phyloP scores from a whole-genome alignment of 1,139 yeast genomes.

The Waltiozyma solani region DNA sequence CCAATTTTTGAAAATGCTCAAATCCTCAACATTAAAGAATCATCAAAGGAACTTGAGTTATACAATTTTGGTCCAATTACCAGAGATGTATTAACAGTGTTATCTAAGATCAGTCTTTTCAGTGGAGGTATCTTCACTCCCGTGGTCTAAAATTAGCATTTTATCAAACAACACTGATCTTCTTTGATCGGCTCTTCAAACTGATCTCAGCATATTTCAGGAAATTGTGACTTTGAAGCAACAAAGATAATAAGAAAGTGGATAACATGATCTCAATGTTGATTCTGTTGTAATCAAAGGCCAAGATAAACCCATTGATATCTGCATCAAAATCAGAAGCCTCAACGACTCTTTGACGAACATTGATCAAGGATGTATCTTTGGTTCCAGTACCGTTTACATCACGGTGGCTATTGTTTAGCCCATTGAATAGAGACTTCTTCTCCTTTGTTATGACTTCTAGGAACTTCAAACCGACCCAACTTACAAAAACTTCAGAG shows the following conservation, averaged over 20 bases:
- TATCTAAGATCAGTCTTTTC: not conserved
- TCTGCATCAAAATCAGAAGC: slow-evolving; percentile 6
- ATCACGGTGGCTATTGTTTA: not conserved
- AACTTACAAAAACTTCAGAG: slow-evolving; percentile 8
- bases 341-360: slow-evolving; percentile 14
- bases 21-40: not conserved
- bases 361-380: not conserved
- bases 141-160: no score
- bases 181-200: not conserved
- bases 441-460: slow-evolving; percentile 11
- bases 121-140: not conserved
- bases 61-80: not conserved
- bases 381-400: not conserved
- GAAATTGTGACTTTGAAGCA: slow-evolving; percentile 5
- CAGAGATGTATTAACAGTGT: not conserved
- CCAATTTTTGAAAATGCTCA: slow-evolving; percentile 16
- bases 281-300: slow-evolving; percentile 13
- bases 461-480: slow-evolving; percentile 14
- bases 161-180: not conserved
- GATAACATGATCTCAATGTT: slow-evolving; percentile 16
- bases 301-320: slow-evolving; percentile 6
- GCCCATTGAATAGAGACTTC: not conserved
- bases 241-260: slow-evolving; percentile 11
- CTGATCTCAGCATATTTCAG: not conserved
- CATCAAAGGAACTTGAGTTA: not conserved